Conservation (phyloP, 2,329 filamentous ascomycete species). For the Aspergillus pseudoglaucus region DNA sequence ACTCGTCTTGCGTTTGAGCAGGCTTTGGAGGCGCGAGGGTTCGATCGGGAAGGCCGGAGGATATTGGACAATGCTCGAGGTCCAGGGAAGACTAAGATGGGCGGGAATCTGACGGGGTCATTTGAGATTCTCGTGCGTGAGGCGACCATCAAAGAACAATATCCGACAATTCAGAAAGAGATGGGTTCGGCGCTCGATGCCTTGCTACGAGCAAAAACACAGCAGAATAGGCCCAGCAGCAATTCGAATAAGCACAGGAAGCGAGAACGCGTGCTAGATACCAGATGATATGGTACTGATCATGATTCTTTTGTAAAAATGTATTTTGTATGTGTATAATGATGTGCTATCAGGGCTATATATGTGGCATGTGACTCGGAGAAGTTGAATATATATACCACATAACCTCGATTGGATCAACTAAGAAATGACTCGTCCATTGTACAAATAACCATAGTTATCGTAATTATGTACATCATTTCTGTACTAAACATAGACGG, state of each 20-base stretch:
- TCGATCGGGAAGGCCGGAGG: slow-evolving; percentile 28
- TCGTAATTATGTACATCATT: background rate
- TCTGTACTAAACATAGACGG: background rate
- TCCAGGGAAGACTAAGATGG: background rate
- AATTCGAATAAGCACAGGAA: no score
- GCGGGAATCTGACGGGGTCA: slow-evolving; percentile 29
- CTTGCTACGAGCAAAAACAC: slow-evolving; percentile 5
- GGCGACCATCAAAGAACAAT: slow-evolving; percentile 7
- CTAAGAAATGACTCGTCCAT: no score
- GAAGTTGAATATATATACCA: no score
- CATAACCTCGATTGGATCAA: no score
- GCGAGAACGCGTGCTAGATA: no score
- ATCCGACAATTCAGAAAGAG: slow-evolving; percentile 11
- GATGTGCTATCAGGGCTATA: background rate
- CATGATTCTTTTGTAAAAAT: background rate
- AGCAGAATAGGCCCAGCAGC: background rate
- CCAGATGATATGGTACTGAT: background rate
- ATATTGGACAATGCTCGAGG: slow-evolving; percentile 5
- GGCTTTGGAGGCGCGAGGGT: slow-evolving; percentile 43
- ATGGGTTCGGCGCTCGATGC: slow-evolving; percentile 9
- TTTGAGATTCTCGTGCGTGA: slow-evolving; percentile 23
- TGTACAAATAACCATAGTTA: background rate
- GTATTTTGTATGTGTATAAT: background rate
- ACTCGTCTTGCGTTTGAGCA: slow-evolving; percentile 40
- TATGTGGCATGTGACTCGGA: no score